These are phyloP conservation scores for Trypanosoma caninum DNA, from an alignment of 208 protist species.

Conservation along the genomic window DNA sequence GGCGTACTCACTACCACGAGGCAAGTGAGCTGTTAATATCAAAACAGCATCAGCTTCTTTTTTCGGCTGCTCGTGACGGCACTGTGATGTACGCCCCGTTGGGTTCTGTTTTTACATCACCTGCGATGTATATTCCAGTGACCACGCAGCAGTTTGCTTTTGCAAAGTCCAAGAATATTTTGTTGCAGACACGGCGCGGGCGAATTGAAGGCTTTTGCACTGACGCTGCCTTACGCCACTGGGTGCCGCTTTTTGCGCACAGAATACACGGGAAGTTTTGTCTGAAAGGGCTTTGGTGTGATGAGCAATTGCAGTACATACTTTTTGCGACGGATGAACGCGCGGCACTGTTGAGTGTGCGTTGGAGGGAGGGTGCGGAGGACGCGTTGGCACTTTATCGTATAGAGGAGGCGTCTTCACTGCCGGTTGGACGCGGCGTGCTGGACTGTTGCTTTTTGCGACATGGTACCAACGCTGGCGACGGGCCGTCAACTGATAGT, in stretches of 20 bases:
- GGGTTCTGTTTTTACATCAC: conserved; percentile 52
- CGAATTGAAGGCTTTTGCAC: conserved; percentile 74
- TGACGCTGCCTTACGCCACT: conserved; percentile 41
- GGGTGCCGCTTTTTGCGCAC: conserved; percentile 71
- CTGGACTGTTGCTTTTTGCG: conserved; percentile 53
- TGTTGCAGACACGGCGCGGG: conserved; percentile 65
- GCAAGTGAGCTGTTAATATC: conserved; percentile 57
- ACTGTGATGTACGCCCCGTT: conserved; percentile 71
- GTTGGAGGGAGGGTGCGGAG: conserved; percentile 44
- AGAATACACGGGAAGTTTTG: conserved; percentile 64
- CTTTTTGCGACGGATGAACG: conserved; percentile 82
- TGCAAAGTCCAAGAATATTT: conserved; percentile 42
- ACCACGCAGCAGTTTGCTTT: conserved; percentile 74
- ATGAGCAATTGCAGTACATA: conserved; percentile 54
- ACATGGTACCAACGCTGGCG: neutral
- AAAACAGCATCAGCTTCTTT: conserved; percentile 48
- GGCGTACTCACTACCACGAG: conserved; percentile 89
- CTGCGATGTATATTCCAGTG: conserved; percentile 68
- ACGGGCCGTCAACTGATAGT: neutral
- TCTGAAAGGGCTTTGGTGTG: conserved; percentile 65
- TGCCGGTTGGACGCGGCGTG: conserved; percentile 52
- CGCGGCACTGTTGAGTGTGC: conserved; percentile 45
- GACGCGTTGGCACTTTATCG: conserved; percentile 34
- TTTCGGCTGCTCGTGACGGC: conserved; percentile 78
- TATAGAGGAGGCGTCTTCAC: conserved; percentile 56